phyloP scores from a whole-genome alignment of 768 basidiomycete species.

The Lactarius akahatsu region DNA sequence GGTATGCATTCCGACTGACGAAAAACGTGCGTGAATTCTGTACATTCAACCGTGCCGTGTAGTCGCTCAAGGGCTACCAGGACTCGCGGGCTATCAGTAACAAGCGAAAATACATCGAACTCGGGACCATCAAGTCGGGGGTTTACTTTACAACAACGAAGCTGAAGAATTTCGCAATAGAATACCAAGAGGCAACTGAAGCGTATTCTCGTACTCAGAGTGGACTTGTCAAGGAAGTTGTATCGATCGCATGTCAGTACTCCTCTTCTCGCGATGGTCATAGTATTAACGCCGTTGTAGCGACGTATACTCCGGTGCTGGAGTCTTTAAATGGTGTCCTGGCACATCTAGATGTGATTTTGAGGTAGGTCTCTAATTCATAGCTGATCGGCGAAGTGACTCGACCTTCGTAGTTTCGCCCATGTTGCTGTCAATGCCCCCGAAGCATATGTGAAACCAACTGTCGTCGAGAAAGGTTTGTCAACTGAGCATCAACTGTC shows the following conservation, averaged over 20 bases:
- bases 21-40: constrained; percentile 63
- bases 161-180: constrained; percentile 69
- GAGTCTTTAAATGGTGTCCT: constrained; percentile 80
- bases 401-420: constrained; percentile 62
- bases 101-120: constrained; percentile 73
- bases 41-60: background rate
- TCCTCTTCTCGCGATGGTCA: background rate
- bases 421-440: constrained; percentile 88
- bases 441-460: constrained; percentile 86
- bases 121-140: constrained; percentile 82
- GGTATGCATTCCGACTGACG: constrained; percentile 90
- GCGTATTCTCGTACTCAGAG: constrained; percentile 76
- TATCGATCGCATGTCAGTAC: constrained; percentile 79
- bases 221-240: constrained; percentile 86
- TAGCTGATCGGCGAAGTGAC: background rate
- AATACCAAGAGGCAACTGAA: constrained; percentile 65
- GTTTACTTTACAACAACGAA: constrained; percentile 82
- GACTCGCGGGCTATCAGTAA: constrained; percentile 71
- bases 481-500: background rate
- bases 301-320: constrained; percentile 87
- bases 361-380: constrained; percentile 54
- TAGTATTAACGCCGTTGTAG: constrained; percentile 42
- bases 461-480: constrained; percentile 70
- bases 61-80: constrained; percentile 42
- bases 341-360: constrained; percentile 88